Base-by-base conservation (phyloP, 2,329 filamentous ascomycete species). In the Sclerotinia spermophila region DNA sequence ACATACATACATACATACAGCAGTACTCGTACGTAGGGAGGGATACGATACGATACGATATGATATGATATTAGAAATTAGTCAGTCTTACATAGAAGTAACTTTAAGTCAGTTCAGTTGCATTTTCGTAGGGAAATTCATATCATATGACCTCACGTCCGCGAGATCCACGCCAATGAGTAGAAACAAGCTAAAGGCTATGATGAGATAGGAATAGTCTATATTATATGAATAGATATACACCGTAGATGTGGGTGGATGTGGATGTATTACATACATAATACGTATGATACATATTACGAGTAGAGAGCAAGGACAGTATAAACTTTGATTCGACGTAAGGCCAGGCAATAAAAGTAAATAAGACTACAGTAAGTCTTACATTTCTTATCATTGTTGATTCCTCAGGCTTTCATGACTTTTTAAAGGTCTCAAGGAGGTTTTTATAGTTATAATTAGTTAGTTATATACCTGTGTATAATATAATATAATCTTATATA, bases 101-200 rank as follows among this genome's bases (percentile, higher is more conserved):
- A n/a, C n/a, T n/a, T n/a, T n/a, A n/a, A n/a, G n/a, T n/a, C n/a
- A n/a, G n/a, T n/a, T n/a, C n/a, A n/a, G n/a, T n/a, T 53, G 27
- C 48, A 53, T 53, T 53, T 53, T 38, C 13, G 61, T 64, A 4
- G 7, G 27, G 33, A 19, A 5, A 13, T 64, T 53, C 48, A 53
- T 27, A 53, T 53, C 44, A 64, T 51, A 19, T 45, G 44, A 64
- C 61, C 44, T 64, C 61, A 64, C 30, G 13, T 64, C 61, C 35
- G 61, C 44, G 61, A 64, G 61, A 24, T 51, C 30, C 30, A 45
- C 17, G 38, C 58, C n/a, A 61, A 48, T 38, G 61, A 48, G n/a
- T 21, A 48, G 42, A 7, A 30, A 44, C 19, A 27, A n/a, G 19
- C 38, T 60, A 38, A 48, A 48, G 42, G 27, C 42, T 48, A n/a